phyloP scores from a whole-genome alignment of 1,284 basidiomycete genomes.

The Melampsora abietis-canadensis region DNA sequence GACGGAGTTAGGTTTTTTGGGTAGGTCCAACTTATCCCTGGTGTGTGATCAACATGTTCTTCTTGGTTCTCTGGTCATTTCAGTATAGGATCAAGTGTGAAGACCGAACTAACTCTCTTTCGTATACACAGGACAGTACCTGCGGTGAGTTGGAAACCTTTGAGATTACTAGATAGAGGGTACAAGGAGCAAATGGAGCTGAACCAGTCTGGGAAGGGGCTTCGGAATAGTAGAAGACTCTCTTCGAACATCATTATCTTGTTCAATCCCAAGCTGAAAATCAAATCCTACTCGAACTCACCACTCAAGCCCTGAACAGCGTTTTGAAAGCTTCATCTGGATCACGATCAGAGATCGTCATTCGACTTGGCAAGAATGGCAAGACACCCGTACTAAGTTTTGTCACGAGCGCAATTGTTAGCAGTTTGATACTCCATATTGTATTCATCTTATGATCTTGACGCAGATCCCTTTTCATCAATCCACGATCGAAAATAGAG shows the following conservation, averaged over 20 bases:
- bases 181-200: not conserved
- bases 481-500: not conserved
- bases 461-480: not conserved
- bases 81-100: not conserved
- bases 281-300: conserved; percentile 31
- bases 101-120: not conserved
- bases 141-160: conserved; percentile 1
- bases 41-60: too few relatives aligned
- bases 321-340: conserved; percentile 22
- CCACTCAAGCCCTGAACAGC: conserved; percentile 27
- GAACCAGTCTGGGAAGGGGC: not conserved
- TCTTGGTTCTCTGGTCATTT: not conserved
- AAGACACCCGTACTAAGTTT: conserved; percentile 27
- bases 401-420: conserved; percentile 15
- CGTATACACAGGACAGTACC: conserved; percentile 9
- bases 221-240: conserved; percentile 4
- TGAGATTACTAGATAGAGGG: not conserved
- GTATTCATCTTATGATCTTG: not conserved
- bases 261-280: conserved; percentile 23
- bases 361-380: conserved; percentile 18
- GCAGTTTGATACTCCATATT: not conserved
- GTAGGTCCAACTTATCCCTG: conserved; percentile 4
- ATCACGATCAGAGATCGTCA: conserved; percentile 19
- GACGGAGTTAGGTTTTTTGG: conserved; percentile 33
- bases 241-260: conserved; percentile 21